Evolutionary conservation across 768 basidiomycete species (phyloP), one percentile per base, ranked within the genome.

Genomic region (Suillus bovinus): DNA sequence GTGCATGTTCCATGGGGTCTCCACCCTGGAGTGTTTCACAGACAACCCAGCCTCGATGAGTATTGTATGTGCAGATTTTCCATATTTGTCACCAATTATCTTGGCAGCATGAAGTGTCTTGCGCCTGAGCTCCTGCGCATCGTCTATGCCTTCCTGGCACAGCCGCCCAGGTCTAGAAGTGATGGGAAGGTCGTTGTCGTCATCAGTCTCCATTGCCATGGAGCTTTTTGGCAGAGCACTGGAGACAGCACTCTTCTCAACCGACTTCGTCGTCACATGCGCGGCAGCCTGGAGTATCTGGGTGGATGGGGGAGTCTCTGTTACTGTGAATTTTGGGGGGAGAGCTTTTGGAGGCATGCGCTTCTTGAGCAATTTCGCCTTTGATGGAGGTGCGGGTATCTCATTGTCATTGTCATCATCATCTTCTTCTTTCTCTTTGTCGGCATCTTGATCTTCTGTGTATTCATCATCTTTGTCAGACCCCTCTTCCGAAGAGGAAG

Each of bases 1-100:
- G 47, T 60, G 59, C 59, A 60, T 60, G 9, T 60, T 60, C 22
- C 59, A 60, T 22, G 41, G 20, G 24, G 22, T 38, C 59, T 60
- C 59, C 31, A 47, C 59, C 47, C 22, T 13, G 16, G n/a, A 49
- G 47, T 47, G 47, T 47, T 60, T 49, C 33, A 22, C 52, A 38
- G 46, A 36, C 31, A 60, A 50, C 34, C 47, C 13, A 22, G 59
- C 59, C 47, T 47, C 31, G 3, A 34, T 34, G 42, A 60, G 47
- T 14, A 60, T 60, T 7, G 13, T 31, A 29, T 3, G 5, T 34
- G 50, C 46, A n/a, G 17, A 34, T 44, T 60, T 60, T 22, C 46
- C 58, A 59, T 60, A 60, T 29, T 60, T n/a, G 11, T 50, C 14
- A 0, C 33, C 47, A 60, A 60, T 60, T 14, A 27, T 6, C 20